Evolutionary conservation across 345 rosid genomes (phyloP).

Genomic region (Camelina neglecta): DNA sequence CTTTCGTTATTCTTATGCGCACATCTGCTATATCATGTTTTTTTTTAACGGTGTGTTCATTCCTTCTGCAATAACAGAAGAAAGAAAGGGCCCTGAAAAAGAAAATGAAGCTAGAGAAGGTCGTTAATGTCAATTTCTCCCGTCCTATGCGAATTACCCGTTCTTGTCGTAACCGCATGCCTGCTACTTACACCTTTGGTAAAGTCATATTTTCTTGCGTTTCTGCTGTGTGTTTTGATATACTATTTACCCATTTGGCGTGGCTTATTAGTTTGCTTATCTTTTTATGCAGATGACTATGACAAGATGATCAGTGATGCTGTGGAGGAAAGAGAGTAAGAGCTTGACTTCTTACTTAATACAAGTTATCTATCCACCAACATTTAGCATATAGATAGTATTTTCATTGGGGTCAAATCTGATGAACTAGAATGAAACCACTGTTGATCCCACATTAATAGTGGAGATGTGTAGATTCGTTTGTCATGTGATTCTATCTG

Average conservation of each 20-base stretch:
- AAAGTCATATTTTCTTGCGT: conserved; percentile 35
- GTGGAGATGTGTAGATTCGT: not conserved
- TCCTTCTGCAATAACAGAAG: conserved; percentile 51
- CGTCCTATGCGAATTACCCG: conserved; percentile 51
- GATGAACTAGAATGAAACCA: conserved; percentile 9
- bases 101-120: conserved; percentile 63
- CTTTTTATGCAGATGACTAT: conserved; percentile 64
- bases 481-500: not conserved
- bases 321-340: conserved; percentile 67
- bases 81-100: conserved; percentile 67
- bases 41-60: not conserved
- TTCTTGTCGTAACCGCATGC: conserved; percentile 67
- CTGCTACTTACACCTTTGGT: conserved; percentile 77
- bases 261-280: conserved; percentile 31
- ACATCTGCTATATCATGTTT: conserved; percentile 6
- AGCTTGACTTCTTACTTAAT: conserved; percentile 27
- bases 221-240: conserved; percentile 18
- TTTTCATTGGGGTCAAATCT: not conserved
- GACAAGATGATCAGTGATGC: conserved; percentile 78
- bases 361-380: conserved; percentile 11
- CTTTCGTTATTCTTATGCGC: conserved; percentile 11
- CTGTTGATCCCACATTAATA: conserved; percentile 13
- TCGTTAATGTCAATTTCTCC: conserved; percentile 46
- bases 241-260: not conserved
- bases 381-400: not conserved